Percentiles rank a stretch among this genome's conserved stretches.
These are phyloP conservation scores for Scutellaria galericulata DNA, from an alignment of 257 asterid genomes.

Conservation along the genomic window DNA sequence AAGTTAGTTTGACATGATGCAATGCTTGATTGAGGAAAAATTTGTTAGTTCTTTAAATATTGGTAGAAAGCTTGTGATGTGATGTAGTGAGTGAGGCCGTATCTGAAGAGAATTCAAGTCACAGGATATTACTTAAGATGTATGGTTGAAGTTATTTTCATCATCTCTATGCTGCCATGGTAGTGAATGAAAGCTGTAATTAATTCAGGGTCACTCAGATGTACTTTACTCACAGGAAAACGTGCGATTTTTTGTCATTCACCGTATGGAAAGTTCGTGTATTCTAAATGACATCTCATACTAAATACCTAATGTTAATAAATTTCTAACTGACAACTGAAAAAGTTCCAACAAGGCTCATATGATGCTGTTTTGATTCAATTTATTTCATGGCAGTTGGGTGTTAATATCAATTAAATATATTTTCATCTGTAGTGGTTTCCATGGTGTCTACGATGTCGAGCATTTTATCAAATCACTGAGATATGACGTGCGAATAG, in stretches of 20 bases:
- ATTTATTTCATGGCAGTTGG: slow-evolving; percentile 22
- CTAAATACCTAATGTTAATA: slow-evolving; percentile 20
- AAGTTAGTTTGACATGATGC: background rate
- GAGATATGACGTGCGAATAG: slow-evolving; percentile 83
- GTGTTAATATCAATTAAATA: slow-evolving; percentile 26
- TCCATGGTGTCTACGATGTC: slow-evolving; percentile 90
- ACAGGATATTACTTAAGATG: slow-evolving; percentile 12
- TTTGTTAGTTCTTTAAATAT: slow-evolving; percentile 3
- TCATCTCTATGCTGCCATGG: slow-evolving; percentile 25
- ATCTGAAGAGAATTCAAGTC: slow-evolving; percentile 16
- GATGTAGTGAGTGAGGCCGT: slow-evolving; percentile 1
- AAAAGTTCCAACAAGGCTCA: background rate
- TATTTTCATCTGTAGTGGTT: slow-evolving; percentile 64
- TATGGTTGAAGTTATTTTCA: slow-evolving; percentile 8
- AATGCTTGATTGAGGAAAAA: background rate
- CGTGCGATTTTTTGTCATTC: slow-evolving; percentile 5
- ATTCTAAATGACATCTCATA: slow-evolving; percentile 19
- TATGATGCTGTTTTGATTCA: slow-evolving; percentile 17
- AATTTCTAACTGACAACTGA: slow-evolving; percentile 3
- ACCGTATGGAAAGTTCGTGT: slow-evolving; percentile 15
- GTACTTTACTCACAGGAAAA: slow-evolving; percentile 18
- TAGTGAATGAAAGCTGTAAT: slow-evolving; percentile 20
- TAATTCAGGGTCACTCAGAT: slow-evolving; percentile 3
- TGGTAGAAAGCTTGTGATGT: slow-evolving; percentile 21
- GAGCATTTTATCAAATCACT: slow-evolving; percentile 89